phyloP scores from a whole-genome alignment of 768 basidiomycete species.

The Mycena vulgaris region DNA sequence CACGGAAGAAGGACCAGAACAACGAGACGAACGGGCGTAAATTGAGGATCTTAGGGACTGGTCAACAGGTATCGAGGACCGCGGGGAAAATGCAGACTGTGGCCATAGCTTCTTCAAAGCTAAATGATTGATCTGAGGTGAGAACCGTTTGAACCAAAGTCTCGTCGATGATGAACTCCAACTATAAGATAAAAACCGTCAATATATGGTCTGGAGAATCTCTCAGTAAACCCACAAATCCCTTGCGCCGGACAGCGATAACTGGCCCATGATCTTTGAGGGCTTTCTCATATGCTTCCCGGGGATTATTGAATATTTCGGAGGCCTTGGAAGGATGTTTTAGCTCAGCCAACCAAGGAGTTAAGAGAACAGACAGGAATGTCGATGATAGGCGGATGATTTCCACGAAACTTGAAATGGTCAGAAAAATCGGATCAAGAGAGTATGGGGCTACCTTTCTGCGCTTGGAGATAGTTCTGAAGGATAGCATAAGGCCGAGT shows the following conservation, averaged over 20 bases:
- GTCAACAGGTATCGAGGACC: background rate
- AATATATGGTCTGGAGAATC: background rate
- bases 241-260: constrained; percentile 50
- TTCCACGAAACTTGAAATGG: background rate
- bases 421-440: background rate
- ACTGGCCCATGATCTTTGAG: constrained; percentile 48
- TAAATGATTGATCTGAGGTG: constrained; percentile 47
- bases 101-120: constrained; percentile 51
- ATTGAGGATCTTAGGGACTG: constrained; percentile 47
- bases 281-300: constrained; percentile 50
- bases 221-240: constrained; percentile 40
- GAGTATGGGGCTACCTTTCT: constrained; percentile 7
- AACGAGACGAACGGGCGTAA: constrained; percentile 46
- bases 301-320: constrained; percentile 48
- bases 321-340: constrained; percentile 12
- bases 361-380: constrained; percentile 29
- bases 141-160: constrained; percentile 46
- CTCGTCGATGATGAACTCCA: constrained; percentile 52
- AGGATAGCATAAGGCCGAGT: constrained; percentile 1
- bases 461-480: constrained; percentile 10
- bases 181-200: constrained; percentile 31
- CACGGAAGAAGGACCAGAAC: constrained; percentile 47
- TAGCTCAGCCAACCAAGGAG: background rate
- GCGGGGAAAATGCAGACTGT: constrained; percentile 38
- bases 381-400: constrained; percentile 37